phyloP scores from a whole-genome alignment of 2,329 filamentous ascomycete genomes.

The Aureobasidium sp. region DNA sequence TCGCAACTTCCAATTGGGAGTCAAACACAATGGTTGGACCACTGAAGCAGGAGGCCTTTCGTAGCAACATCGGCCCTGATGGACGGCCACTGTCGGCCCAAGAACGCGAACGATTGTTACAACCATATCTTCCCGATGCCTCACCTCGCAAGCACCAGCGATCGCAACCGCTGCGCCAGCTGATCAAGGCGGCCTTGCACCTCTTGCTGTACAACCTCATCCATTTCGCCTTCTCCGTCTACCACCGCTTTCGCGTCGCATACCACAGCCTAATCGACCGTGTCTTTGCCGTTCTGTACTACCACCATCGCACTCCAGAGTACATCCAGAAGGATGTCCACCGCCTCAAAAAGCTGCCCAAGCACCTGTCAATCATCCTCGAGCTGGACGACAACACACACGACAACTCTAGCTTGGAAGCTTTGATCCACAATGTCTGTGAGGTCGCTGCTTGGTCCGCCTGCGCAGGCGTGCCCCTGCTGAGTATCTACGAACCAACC shows the following conservation, averaged over 20 bases:
- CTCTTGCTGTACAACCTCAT: slow-evolving; percentile 59
- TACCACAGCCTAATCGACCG: slow-evolving; percentile 73
- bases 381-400: slow-evolving; percentile 61
- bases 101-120: slow-evolving; percentile 24
- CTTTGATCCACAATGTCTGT: slow-evolving; percentile 79
- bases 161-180: slow-evolving; percentile 13
- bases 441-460: slow-evolving; percentile 92
- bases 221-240: slow-evolving; percentile 79
- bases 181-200: slow-evolving; percentile 53
- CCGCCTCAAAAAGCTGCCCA: slow-evolving; percentile 63
- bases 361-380: slow-evolving; percentile 81
- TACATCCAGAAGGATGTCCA: slow-evolving; percentile 83
- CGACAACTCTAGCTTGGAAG: slow-evolving; percentile 67
- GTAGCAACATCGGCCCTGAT: slow-evolving; percentile 18
- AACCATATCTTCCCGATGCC: slow-evolving; percentile 25
- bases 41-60: slow-evolving; percentile 22
- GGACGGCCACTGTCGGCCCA: slow-evolving; percentile 21
- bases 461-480: slow-evolving; percentile 73
- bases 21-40: slow-evolving; percentile 20
- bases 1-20: not conserved
- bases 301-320: slow-evolving; percentile 92
- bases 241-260: slow-evolving; percentile 70
- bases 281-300: slow-evolving; percentile 73
- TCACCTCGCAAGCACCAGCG: not conserved
- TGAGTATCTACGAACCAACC: slow-evolving; percentile 88